phyloP scores from a whole-genome alignment of 768 basidiomycete genomes.

The Tricholoma flavovirens region DNA sequence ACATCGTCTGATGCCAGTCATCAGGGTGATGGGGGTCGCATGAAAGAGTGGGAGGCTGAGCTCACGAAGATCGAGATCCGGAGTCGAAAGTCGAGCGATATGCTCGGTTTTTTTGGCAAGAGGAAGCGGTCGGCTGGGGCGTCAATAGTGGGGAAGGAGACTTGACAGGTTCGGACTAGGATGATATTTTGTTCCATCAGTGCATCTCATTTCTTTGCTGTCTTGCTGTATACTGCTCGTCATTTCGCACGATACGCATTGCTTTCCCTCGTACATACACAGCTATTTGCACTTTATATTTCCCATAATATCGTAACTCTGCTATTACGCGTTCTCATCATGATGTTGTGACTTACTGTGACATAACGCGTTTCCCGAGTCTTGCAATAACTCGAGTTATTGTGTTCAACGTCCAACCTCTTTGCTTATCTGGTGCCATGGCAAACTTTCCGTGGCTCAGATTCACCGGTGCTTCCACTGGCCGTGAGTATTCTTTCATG shows the following conservation, averaged over 20 bases:
- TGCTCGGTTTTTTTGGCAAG: slow-evolving; percentile 40
- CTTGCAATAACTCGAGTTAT: too few species aligned
- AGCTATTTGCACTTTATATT: too few species aligned
- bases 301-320: neutral
- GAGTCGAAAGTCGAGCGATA: slow-evolving; percentile 47
- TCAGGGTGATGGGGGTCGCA: slow-evolving; percentile 30
- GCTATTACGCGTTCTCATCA: neutral
- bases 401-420: too few species aligned
- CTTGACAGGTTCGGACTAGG: neutral
- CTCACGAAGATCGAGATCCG: slow-evolving; percentile 61
- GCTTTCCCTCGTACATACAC: too few species aligned
- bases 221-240: neutral
- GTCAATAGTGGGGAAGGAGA: slow-evolving; percentile 15
- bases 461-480: slow-evolving; percentile 39
- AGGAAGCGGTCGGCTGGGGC: slow-evolving; percentile 25
- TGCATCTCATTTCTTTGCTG: neutral
- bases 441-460: slow-evolving; percentile 54
- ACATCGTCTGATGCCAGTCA: slow-evolving; percentile 23
- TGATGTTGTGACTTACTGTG: slow-evolving; percentile 6
- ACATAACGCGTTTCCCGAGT: slow-evolving; percentile 9
- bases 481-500: slow-evolving; percentile 35
- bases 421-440: slow-evolving; percentile 21
- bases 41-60: slow-evolving; percentile 77
- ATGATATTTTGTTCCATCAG: neutral
- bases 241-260: neutral